Evolutionary conservation across 192 early-diverging fungal species (phyloP).

Genomic region (Backusella mclennaniae): DNA sequence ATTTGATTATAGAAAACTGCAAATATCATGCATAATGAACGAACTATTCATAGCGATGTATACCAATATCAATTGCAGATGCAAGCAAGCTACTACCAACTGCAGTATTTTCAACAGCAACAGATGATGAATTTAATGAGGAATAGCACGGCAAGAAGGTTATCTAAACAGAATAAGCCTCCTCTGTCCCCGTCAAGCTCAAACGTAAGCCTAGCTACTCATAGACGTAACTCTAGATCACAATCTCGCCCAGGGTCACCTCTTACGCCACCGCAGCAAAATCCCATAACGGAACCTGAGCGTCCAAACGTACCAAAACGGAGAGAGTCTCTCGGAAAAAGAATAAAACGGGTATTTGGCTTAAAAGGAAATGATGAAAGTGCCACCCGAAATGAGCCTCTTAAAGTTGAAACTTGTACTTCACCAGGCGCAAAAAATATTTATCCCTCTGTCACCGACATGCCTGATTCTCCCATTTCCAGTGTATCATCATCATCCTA

Average conservation of each 20-base stretch:
- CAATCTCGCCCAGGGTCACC: not conserved
- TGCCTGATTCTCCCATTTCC: constrained; percentile 10
- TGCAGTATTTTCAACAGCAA: constrained; percentile 5
- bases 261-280: not conserved
- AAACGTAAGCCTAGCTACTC: not conserved
- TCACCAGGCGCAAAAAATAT: not conserved
- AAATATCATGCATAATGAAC: not conserved
- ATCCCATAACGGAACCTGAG: not conserved
- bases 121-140: constrained; percentile 9
- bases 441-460: not conserved
- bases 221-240: not conserved
- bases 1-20: not conserved
- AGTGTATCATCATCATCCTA: constrained; percentile 2
- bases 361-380: not conserved
- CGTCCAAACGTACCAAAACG: not conserved
- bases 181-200: not conserved
- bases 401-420: not conserved
- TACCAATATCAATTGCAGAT: constrained; percentile 10
- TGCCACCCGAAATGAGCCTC: not conserved
- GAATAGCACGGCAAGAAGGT: not conserved
- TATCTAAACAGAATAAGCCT: not conserved
- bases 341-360: constrained; percentile 7
- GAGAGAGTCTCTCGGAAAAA: constrained; percentile 5
- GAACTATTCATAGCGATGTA: not conserved
- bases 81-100: constrained; percentile 4